phyloP scores from a whole-genome alignment of 2,329 filamentous ascomycete genomes.

The Fusarium lateritium region DNA sequence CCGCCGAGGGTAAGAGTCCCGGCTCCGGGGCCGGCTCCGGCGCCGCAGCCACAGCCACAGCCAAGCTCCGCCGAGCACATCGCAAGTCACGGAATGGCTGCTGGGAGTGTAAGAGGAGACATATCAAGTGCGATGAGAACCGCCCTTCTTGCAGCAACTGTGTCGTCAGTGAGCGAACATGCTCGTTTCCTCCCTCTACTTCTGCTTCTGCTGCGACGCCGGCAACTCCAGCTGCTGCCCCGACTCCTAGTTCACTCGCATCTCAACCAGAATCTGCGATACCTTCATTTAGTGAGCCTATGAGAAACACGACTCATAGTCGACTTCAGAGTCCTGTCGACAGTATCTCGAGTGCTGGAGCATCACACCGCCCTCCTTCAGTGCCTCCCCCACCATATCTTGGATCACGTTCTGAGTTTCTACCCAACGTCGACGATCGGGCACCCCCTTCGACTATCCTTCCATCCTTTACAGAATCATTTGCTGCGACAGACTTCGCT shows the following conservation, averaged over 20 bases:
- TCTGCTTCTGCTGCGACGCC: conserved; percentile 8
- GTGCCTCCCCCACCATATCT: conserved; percentile 36
- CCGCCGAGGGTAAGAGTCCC: conserved; percentile 28
- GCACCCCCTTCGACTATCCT: conserved; percentile 37
- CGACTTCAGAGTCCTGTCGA: conserved; percentile 44
- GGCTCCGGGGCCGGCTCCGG: conserved; percentile 35
- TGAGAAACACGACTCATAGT: conserved; percentile 14
- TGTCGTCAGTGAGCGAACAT: conserved; percentile 54
- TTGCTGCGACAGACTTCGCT: conserved; percentile 25
- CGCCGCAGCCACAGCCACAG: conserved; percentile 26
- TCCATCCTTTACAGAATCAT: conserved; percentile 44
- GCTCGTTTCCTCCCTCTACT: conserved; percentile 52
- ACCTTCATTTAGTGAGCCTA: conserved; percentile 8
- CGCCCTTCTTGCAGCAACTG: conserved; percentile 60
- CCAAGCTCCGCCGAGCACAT: conserved; percentile 56
- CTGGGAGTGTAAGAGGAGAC: conserved; percentile 58
- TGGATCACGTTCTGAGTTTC: conserved; percentile 13
- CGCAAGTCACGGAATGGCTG: conserved; percentile 60
- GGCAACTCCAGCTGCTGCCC: conserved; percentile 15
- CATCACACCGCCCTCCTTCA: conserved; percentile 21
- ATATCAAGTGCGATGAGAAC: conserved; percentile 61
- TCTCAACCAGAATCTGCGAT: conserved; percentile 18
- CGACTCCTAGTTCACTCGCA: conserved; percentile 18
- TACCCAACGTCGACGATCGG: conserved; percentile 14
- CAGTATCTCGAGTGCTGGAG: conserved; percentile 37